These are phyloP conservation scores for Bodo saltans DNA, from an alignment of 78 protist species.

Conservation along the genomic window DNA sequence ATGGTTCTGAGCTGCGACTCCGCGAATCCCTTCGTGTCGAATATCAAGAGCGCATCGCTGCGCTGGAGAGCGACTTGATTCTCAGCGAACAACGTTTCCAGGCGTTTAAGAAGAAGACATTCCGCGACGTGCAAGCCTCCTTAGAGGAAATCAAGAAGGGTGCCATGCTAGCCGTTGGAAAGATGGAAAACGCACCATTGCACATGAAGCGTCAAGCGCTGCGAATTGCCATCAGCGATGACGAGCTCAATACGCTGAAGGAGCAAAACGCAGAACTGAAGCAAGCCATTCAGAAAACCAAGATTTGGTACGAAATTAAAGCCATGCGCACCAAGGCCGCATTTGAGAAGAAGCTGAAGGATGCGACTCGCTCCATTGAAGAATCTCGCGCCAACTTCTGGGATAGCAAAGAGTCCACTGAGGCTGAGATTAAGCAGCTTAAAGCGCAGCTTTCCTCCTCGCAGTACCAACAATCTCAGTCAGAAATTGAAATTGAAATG, in stretches of 20 bases:
- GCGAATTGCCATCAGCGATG: constrained; percentile 9
- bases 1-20: neutral
- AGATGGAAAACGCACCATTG: constrained; percentile 5
- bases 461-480: neutral
- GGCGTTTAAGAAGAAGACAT: constrained; percentile 2
- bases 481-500: constrained; percentile 27
- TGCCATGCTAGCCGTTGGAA: neutral
- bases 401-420: neutral
- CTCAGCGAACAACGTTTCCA: neutral
- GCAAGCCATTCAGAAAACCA: constrained; percentile 18
- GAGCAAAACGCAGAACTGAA: constrained; percentile 3
- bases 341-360: neutral
- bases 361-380: neutral
- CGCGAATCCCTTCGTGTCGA: constrained; percentile 10
- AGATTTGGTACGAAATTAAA: neutral
- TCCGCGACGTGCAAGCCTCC: constrained; percentile 27
- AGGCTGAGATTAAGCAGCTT: neutral
- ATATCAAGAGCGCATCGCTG: neutral
- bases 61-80: neutral
- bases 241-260: constrained; percentile 3
- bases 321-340: neutral
- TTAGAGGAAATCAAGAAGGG: constrained; percentile 23
- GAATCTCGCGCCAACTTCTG: neutral
- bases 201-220: constrained; percentile 29
- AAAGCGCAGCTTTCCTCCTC: constrained; percentile 11